These are phyloP conservation scores for Diaporthe australafricana DNA, from an alignment of 2,329 filamentous ascomycete genomes.

Conservation along the genomic window DNA sequence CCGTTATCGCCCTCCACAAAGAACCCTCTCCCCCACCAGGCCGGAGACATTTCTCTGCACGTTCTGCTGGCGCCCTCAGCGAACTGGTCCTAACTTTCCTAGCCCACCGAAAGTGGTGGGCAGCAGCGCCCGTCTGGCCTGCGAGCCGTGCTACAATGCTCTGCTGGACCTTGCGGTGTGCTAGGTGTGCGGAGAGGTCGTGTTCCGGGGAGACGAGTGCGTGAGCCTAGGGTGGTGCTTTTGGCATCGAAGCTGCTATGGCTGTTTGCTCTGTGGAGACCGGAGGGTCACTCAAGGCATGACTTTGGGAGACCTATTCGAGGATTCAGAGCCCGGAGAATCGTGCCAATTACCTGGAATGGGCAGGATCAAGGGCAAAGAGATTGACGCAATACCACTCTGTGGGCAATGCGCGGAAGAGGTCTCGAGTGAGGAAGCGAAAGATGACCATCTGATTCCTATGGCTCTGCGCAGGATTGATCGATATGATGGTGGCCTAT, in stretches of 20 bases:
- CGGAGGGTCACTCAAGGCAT: constrained; percentile 51
- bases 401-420: constrained; percentile 60
- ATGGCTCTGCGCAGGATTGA: constrained; percentile 58
- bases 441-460: constrained; percentile 49
- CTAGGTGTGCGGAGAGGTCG: constrained; percentile 68
- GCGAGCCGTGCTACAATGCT: constrained; percentile 57
- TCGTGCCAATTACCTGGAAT: background rate
- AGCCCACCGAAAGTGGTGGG: constrained; percentile 53
- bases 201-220: constrained; percentile 64
- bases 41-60: constrained; percentile 61
- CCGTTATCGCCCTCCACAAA: background rate
- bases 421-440: constrained; percentile 50
- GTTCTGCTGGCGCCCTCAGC: constrained; percentile 61
- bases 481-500: constrained; percentile 59
- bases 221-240: constrained; percentile 72
- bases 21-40: background rate
- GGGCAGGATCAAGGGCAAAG: constrained; percentile 45
- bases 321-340: constrained; percentile 32
- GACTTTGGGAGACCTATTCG: constrained; percentile 50
- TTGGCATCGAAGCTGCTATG: constrained; percentile 68
- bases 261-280: constrained; percentile 64
- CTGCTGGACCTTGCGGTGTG: constrained; percentile 66
- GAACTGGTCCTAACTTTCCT: constrained; percentile 42
- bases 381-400: constrained; percentile 60
- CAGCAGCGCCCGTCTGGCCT: constrained; percentile 60